Conservation (phyloP, 129 eudicot genomes). For the Saussurea involucrata region DNA sequence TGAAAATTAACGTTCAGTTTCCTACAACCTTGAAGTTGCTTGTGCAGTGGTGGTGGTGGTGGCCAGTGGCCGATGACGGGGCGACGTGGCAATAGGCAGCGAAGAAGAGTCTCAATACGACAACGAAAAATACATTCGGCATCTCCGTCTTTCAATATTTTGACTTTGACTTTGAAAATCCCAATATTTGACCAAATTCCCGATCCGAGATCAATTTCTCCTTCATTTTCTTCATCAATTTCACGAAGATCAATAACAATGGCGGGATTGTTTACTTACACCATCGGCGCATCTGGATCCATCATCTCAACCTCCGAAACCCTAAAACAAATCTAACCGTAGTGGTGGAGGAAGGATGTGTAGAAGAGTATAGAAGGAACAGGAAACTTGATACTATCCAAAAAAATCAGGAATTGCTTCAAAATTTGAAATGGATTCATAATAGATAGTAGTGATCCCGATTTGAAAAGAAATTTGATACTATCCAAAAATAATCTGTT, state of each 20-base stretch:
- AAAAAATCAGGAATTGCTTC: no score
- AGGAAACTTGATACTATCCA: no score
- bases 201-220: not conserved
- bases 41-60: not conserved
- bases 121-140: not conserved
- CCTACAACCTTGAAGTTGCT: not conserved
- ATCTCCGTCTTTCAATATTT: not conserved
- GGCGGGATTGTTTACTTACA: constrained; percentile 59
- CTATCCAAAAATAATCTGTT: no score
- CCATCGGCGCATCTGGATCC: constrained; percentile 74
- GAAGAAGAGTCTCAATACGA: not conserved
- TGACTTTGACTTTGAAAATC: not conserved
- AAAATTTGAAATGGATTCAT: no score
- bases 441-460: no score
- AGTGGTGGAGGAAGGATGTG: no score
- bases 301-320: constrained; percentile 47
- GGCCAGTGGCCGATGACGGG: not conserved
- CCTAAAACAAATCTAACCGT: constrained; percentile 19
- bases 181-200: constrained; percentile 5
- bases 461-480: no score
- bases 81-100: not conserved
- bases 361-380: no score
- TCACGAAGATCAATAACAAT: constrained; percentile 20
- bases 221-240: not conserved
- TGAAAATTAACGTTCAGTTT: not conserved